Percentiles rank a stretch among this genome's conserved stretches.
These are phyloP conservation scores for Huntiella abstrusa DNA, from an alignment of 2,329 filamentous ascomycete genomes.

Conservation along the genomic window DNA sequence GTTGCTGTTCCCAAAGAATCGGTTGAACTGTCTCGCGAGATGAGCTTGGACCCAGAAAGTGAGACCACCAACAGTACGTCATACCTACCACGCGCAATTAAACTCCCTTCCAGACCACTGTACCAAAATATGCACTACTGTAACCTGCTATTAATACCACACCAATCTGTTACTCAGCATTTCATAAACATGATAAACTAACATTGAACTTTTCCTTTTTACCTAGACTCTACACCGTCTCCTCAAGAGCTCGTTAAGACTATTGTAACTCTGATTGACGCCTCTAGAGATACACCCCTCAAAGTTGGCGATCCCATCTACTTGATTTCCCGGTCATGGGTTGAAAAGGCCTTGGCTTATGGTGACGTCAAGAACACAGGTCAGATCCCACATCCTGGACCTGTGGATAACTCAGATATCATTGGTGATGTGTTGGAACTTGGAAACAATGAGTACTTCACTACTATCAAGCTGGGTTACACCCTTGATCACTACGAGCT, in stretches of 20 bases:
- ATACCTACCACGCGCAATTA: neutral
- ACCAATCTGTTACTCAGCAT: neutral
- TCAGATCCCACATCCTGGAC: slow-evolving; percentile 44
- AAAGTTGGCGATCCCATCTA: slow-evolving; percentile 58
- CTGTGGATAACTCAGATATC: slow-evolving; percentile 75
- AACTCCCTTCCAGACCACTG: neutral
- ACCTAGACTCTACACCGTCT: slow-evolving; percentile 16
- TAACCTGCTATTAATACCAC: neutral
- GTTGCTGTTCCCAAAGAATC: neutral
- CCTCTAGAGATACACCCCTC: slow-evolving; percentile 32
- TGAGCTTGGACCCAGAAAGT: slow-evolving; percentile 9
- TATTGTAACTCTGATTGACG: slow-evolving; percentile 43
- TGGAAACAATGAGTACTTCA: slow-evolving; percentile 35
- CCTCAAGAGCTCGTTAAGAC: slow-evolving; percentile 47
- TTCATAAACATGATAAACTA: neutral
- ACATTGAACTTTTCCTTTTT: neutral
- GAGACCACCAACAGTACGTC: slow-evolving; percentile 11
- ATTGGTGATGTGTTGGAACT: slow-evolving; percentile 41
- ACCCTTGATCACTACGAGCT: slow-evolving; percentile 56
- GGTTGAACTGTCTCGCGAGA: slow-evolving; percentile 9
- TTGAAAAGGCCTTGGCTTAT: slow-evolving; percentile 51
- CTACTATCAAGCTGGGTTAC: slow-evolving; percentile 53
- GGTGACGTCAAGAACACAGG: slow-evolving; percentile 41
- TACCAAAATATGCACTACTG: neutral
- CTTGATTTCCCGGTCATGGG: slow-evolving; percentile 63